Conservation (phyloP, 352 stramenopile genomes). For the Blastocystis sp. region DNA sequence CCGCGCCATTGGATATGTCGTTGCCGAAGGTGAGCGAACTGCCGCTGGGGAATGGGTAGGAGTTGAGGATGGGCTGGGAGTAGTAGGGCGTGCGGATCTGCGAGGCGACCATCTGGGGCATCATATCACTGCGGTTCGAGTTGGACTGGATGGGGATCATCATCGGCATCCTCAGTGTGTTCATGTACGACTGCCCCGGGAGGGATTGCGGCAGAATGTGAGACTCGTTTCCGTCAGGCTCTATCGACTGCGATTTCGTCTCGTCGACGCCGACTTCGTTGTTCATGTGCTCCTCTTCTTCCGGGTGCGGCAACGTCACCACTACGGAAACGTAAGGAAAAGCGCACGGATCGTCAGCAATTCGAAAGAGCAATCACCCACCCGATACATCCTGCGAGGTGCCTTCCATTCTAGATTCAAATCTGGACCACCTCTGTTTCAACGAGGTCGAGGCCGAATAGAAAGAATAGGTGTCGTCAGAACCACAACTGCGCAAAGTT, state of each 20-base stretch:
- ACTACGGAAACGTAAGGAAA: constrained; percentile 29
- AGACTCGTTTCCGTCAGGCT: constrained; percentile 9
- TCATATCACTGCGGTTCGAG: constrained; percentile 32
- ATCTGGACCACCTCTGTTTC: neutral
- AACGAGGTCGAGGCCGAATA: neutral
- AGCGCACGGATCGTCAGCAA: neutral
- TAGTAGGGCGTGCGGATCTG: constrained; percentile 35
- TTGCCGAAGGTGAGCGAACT: constrained; percentile 21
- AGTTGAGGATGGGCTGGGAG: constrained; percentile 12
- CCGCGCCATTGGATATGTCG: constrained; percentile 19
- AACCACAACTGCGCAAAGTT: neutral
- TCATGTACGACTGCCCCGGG: constrained; percentile 13
- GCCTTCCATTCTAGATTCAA: constrained; percentile 64
- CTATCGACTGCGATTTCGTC: neutral
- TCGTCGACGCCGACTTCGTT: constrained; percentile 3
- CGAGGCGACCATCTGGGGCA: constrained; percentile 37
- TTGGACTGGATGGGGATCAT: constrained; percentile 33
- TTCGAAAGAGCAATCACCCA: neutral
- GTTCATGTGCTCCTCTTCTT: constrained; percentile 34
- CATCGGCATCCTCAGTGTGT: constrained; percentile 33
- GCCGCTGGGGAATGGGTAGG: constrained; percentile 4
- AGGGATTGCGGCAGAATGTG: constrained; percentile 28
- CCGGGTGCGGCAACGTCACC: neutral
- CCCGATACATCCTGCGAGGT: constrained; percentile 20
- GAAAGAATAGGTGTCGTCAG: neutral